Evolutionary conservation across 169 alveolate species (phyloP).

Genomic region (Cryptosporidium xiaoi): DNA sequence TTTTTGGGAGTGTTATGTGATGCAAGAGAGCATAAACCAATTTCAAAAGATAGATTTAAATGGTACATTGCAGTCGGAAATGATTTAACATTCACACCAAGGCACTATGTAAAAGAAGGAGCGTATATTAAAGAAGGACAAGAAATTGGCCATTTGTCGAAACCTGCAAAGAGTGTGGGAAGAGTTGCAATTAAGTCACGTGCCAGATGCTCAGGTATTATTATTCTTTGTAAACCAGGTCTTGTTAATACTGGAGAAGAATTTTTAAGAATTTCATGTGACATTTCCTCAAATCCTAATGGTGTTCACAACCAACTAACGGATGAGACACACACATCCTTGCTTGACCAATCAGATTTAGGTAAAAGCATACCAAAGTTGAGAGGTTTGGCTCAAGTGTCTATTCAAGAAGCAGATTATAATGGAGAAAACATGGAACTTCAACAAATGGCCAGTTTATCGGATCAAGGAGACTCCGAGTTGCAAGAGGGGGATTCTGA

Average conservation of each 20-base stretch:
- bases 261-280: constrained; percentile 66
- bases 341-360: constrained; percentile 66
- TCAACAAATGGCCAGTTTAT: constrained; percentile 43
- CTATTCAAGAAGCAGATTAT: constrained; percentile 11
- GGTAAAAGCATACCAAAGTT: constrained; percentile 60
- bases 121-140: constrained; percentile 62
- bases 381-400: constrained; percentile 64
- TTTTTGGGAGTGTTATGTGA: constrained; percentile 63
- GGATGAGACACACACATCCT: constrained; percentile 25
- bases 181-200: constrained; percentile 65
- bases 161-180: constrained; percentile 56
- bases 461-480: constrained; percentile 1
- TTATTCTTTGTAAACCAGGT: constrained; percentile 59
- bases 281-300: constrained; percentile 7
- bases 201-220: constrained; percentile 70
- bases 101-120: constrained; percentile 61
- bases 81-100: constrained; percentile 53
- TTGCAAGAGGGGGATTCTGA: constrained; percentile 8
- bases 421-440: constrained; percentile 33
- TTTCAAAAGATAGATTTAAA: constrained; percentile 45
- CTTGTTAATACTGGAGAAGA: constrained; percentile 53
- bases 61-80: constrained; percentile 67
- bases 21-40: constrained; percentile 70
- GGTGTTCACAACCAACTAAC: neutral
- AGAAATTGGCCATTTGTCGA: constrained; percentile 62